phyloP scores from a whole-genome alignment of 768 basidiomycete species.

The Phlegmacium glaucopus region DNA sequence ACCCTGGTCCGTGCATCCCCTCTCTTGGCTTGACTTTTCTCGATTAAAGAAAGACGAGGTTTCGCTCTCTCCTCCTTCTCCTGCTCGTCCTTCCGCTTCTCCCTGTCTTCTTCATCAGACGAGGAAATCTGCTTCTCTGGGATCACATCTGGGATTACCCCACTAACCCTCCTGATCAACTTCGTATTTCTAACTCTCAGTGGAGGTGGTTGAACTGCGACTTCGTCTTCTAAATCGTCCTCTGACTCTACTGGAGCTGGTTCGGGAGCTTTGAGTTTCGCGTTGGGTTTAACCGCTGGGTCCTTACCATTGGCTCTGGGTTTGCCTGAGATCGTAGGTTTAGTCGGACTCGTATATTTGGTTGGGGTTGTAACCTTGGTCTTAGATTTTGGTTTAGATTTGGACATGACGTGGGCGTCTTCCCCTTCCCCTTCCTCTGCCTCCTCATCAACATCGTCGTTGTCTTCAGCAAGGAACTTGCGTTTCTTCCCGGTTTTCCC shows the following conservation, averaged over 20 bases:
- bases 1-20: conserved; percentile 1
- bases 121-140: conserved; percentile 1
- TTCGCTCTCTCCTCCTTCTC: conserved; percentile 1
- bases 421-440: background rate
- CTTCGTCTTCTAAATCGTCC: too few species aligned
- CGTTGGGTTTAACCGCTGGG: too few species aligned
- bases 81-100: background rate
- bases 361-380: background rate
- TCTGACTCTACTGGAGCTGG: too few species aligned
- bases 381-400: background rate
- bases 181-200: conserved; percentile 1
- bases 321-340: too few species aligned
- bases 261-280: too few species aligned
- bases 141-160: conserved; percentile 10
- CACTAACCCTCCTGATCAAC: conserved; percentile 2
- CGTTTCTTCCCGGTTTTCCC: background rate
- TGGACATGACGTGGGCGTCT: background rate
- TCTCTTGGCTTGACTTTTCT: conserved; percentile 5
- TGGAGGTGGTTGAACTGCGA: background rate
- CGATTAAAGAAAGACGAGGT: conserved; percentile 3
- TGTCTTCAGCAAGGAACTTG: background rate
- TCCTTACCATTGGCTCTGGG: too few species aligned
- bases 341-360: background rate
- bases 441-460: conserved; percentile 3
- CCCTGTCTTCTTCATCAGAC: background rate